Evolutionary conservation across 2,329 filamentous ascomycete genomes (phyloP).

Genomic region (Dryadomyces quercus-mongolicae): DNA sequence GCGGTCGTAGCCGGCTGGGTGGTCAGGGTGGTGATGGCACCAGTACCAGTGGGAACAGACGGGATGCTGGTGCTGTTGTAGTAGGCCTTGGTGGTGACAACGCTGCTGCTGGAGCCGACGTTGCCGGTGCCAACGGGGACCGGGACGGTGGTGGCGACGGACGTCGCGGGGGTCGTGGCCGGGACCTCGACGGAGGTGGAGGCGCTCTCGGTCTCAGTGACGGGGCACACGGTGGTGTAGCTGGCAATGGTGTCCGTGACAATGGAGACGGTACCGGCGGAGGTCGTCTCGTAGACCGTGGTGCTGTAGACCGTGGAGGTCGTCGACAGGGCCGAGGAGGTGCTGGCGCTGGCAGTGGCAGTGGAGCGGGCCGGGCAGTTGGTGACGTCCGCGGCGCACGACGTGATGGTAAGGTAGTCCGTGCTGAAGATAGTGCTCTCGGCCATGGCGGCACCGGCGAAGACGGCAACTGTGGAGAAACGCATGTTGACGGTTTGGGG

Average conservation of each 20-base stretch:
- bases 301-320: slow-evolving; percentile 44
- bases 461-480: slow-evolving; percentile 42
- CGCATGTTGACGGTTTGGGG: slow-evolving; percentile 42
- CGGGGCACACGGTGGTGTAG: slow-evolving; percentile 31
- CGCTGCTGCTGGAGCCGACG: neutral
- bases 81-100: slow-evolving; percentile 10
- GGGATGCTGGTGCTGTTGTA: slow-evolving; percentile 11
- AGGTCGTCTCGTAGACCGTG: slow-evolving; percentile 47
- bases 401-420: slow-evolving; percentile 48
- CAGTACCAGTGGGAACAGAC: slow-evolving; percentile 5
- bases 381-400: slow-evolving; percentile 40
- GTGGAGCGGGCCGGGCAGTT: slow-evolving; percentile 30
- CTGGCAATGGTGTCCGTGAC: slow-evolving; percentile 26
- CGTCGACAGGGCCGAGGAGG: slow-evolving; percentile 11
- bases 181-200: neutral
- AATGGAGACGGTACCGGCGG: slow-evolving; percentile 26
- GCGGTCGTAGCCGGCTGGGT: neutral
- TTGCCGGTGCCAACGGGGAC: slow-evolving; percentile 21
- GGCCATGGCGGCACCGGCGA: slow-evolving; percentile 32
- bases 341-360: slow-evolving; percentile 15
- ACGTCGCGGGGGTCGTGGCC: slow-evolving; percentile 9
- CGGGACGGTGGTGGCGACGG: slow-evolving; percentile 11
- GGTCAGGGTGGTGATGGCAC: slow-evolving; percentile 6
- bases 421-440: slow-evolving; percentile 41
- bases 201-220: slow-evolving; percentile 12